phyloP scores from a whole-genome alignment of 768 basidiomycete genomes.

The Ramaria rubella region DNA sequence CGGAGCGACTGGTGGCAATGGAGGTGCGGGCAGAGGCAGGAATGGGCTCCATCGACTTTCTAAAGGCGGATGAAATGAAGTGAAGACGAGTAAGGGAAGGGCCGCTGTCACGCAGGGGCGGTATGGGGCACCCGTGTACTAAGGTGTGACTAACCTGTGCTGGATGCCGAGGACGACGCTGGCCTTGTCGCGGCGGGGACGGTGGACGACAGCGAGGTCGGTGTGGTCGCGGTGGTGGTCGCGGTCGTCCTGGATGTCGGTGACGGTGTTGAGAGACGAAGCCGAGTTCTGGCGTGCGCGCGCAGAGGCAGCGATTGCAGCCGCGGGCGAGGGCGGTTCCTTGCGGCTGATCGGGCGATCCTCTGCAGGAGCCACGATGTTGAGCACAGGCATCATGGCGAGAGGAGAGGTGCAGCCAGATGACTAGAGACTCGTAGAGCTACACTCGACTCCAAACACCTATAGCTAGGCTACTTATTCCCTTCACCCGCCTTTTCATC shows the following conservation, averaged over 20 bases:
- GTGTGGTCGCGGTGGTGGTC: slow-evolving; percentile 15
- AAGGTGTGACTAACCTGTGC: slow-evolving; percentile 35
- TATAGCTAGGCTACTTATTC: no score
- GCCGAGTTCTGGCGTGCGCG: not conserved
- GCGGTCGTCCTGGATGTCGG: slow-evolving; percentile 19
- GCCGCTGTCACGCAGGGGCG: not conserved
- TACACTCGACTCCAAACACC: no score
- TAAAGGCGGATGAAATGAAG: no score
- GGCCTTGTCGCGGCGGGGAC: slow-evolving; percentile 59
- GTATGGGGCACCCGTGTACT: not conserved
- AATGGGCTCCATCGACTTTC: slow-evolving; percentile 78
- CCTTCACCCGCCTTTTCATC: no score
- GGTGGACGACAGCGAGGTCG: slow-evolving; percentile 29
- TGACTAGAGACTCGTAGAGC: not conserved
- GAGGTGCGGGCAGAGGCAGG: slow-evolving; percentile 71
- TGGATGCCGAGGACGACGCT: slow-evolving; percentile 70
- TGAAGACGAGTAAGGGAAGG: slow-evolving; percentile 1
- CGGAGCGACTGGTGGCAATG: slow-evolving; percentile 69
- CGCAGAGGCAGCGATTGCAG: slow-evolving; percentile 1
- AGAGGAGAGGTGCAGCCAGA: no score
- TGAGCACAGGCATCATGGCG: slow-evolving; percentile 1
- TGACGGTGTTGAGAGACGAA: slow-evolving; percentile 26
- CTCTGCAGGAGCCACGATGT: not conserved
- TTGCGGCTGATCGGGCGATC: not conserved
- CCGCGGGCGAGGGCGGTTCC: slow-evolving; percentile 3